Evolutionary conservation across 306 rosid species (phyloP).

Genomic region (Citrullus amarus): DNA sequence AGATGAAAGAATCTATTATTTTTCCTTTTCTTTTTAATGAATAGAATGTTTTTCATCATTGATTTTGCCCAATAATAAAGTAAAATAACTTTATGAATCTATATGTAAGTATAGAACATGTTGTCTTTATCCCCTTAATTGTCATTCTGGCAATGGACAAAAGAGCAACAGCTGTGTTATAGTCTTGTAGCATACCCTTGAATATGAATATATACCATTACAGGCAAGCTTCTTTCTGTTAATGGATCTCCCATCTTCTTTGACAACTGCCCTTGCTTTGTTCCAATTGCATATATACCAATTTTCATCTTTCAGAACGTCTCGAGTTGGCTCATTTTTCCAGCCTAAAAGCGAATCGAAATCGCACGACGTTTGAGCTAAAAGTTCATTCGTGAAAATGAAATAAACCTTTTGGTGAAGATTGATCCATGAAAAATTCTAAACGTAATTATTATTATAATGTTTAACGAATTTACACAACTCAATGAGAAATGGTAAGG

Average conservation of each 20-base stretch:
- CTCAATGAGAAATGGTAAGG: neutral
- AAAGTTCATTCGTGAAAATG: no score
- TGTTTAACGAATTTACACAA: constrained; percentile 1
- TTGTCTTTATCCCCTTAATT: neutral
- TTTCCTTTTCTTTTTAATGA: neutral
- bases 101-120: neutral
- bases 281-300: neutral
- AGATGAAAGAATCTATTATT: neutral
- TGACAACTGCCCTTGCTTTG: neutral
- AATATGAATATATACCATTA: neutral
- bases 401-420: neutral
- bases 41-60: neutral
- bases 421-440: neutral
- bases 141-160: neutral
- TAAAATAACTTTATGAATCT: neutral
- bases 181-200: neutral
- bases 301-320: neutral
- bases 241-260: neutral
- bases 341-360: neutral
- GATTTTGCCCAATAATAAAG: neutral
- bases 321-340: neutral
- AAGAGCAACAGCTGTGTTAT: neutral
- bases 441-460: neutral
- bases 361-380: no score
- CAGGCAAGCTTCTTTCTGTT: neutral